Evolutionary conservation across 2,329 filamentous ascomycete genomes (phyloP).

Genomic region (Ophiostoma himal-ulmi): DNA sequence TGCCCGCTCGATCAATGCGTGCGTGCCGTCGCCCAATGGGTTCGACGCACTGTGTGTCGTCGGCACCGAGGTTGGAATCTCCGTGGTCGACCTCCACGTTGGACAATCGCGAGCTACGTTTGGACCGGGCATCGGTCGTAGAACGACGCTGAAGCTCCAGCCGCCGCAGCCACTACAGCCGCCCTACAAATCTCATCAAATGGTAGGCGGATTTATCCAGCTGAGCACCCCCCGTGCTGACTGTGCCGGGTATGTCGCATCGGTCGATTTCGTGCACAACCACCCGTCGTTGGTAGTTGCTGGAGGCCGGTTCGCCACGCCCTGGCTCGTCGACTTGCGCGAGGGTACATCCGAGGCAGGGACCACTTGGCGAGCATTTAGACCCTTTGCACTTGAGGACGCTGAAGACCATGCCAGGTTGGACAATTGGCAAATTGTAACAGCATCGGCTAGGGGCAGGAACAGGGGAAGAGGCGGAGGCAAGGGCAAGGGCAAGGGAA

Average conservation of each 20-base stretch:
- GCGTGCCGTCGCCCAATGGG: not conserved
- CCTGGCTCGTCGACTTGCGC: constrained; percentile 45
- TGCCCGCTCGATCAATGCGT: not conserved
- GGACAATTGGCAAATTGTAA: not conserved
- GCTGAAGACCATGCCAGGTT: not conserved
- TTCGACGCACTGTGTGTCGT: not conserved
- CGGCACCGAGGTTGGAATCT: not conserved
- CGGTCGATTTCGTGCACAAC: constrained; percentile 24
- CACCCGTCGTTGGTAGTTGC: constrained; percentile 44
- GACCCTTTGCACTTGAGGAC: not conserved
- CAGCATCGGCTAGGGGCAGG: not conserved
- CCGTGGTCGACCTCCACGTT: not conserved
- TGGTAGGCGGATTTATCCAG: not conserved
- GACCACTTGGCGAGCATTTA: constrained; percentile 18
- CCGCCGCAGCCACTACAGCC: not conserved
- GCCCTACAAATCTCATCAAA: not conserved
- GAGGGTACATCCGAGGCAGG: constrained; percentile 22
- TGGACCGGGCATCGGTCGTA: not conserved
- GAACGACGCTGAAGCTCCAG: not conserved
- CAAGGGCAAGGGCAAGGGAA: not conserved
- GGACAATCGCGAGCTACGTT: not conserved
- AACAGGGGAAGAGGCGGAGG: not conserved
- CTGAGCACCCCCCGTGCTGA: not conserved
- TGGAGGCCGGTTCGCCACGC: constrained; percentile 42
- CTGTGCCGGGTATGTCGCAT: not conserved